Conservation (phyloP, 345 rosid genomes). For the Ceriops zippeliana region DNA sequence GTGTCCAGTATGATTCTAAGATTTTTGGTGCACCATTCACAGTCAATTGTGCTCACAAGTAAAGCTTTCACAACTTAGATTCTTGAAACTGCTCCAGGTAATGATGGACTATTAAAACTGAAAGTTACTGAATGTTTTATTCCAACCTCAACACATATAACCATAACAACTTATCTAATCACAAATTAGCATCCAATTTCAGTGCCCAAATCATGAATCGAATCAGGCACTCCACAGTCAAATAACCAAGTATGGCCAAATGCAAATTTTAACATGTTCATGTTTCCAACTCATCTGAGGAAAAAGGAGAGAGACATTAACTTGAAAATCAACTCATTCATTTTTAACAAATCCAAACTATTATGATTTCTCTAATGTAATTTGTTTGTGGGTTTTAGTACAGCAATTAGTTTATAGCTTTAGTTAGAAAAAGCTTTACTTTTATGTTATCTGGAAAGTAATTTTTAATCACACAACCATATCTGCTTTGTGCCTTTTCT, state of each 20-base stretch:
- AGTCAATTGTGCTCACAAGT: constrained; percentile 5
- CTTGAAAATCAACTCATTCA: too few species aligned
- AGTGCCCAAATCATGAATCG: not conserved
- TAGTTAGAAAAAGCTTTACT: too few species aligned
- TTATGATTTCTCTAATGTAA: too few species aligned
- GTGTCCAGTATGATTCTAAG: not conserved
- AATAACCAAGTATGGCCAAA: not conserved
- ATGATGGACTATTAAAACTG: constrained; percentile 2
- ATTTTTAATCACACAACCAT: too few species aligned
- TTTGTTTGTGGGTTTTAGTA: too few species aligned
- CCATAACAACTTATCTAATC: not conserved
- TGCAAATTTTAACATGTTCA: not conserved
- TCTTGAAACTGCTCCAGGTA: not conserved
- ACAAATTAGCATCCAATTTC: not conserved
- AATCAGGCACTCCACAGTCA: not conserved
- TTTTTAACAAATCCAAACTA: too few species aligned
- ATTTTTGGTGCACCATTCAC: not conserved
- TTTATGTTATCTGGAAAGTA: too few species aligned
- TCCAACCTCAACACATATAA: not conserved
- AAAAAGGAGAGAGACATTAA: too few species aligned
- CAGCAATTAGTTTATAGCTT: too few species aligned
- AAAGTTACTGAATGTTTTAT: not conserved
- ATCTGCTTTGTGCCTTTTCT: too few species aligned
- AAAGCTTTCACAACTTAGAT: constrained; percentile 1
- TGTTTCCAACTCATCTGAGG: not conserved